phyloP scores from a whole-genome alignment of 2,329 filamentous ascomycete genomes.

The Arthrobotrys pseudoclavata region DNA sequence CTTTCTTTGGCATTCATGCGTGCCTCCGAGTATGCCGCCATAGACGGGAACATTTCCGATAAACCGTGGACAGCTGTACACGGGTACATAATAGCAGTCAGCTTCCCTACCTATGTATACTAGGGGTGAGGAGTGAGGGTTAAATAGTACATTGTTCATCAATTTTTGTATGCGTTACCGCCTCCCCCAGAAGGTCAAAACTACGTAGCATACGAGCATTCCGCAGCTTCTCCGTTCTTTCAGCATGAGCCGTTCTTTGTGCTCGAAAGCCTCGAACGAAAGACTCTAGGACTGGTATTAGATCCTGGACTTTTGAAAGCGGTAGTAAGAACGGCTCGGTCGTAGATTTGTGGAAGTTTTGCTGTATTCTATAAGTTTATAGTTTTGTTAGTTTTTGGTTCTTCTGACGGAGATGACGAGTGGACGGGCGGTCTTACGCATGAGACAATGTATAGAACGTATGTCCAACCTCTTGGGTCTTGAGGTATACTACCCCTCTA shows the following conservation, averaged over 20 bases:
- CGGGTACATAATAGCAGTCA: not conserved
- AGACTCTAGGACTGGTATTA: slow-evolving; percentile 31
- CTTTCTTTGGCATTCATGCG: slow-evolving; percentile 30
- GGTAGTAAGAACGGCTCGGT: slow-evolving; percentile 33
- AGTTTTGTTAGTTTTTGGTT: not conserved
- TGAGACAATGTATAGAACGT: not conserved
- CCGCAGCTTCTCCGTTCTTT: slow-evolving; percentile 18
- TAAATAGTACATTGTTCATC: slow-evolving; percentile 35
- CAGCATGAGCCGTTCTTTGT: slow-evolving; percentile 8
- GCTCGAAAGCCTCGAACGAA: slow-evolving; percentile 39
- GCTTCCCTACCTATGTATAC: not conserved
- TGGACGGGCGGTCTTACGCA: slow-evolving; percentile 19
- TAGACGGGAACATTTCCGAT: slow-evolving; percentile 30
- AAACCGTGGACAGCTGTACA: slow-evolving; percentile 34
- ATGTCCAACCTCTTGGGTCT: not conserved
- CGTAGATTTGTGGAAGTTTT: not conserved
- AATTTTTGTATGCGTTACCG: slow-evolving; percentile 27
- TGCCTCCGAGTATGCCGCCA: slow-evolving; percentile 44
- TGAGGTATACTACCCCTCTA: slow-evolving; percentile 33
- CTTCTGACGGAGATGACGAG: too few relatives aligned
- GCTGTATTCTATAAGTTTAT: slow-evolving; percentile 17
- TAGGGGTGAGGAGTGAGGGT: not conserved
- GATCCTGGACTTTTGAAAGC: slow-evolving; percentile 31
- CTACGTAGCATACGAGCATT: slow-evolving; percentile 36
- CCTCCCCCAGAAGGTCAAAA: slow-evolving; percentile 45